These are phyloP conservation scores for Harrya chromipes DNA, from an alignment of 768 basidiomycete species.

Conservation along the genomic window DNA sequence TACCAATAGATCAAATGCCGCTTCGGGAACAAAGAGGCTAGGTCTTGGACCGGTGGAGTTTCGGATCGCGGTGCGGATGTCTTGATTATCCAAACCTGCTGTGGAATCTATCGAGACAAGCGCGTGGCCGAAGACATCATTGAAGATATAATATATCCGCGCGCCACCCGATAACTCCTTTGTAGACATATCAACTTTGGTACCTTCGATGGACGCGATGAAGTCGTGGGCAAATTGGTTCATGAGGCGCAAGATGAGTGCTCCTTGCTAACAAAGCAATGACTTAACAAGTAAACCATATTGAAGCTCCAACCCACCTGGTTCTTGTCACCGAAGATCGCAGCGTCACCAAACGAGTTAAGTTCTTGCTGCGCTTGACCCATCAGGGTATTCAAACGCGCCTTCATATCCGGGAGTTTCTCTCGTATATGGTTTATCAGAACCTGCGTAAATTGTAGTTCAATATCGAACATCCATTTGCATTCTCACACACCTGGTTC, in stretches of 20 bases:
- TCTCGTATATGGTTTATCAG: constrained; percentile 97
- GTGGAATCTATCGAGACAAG: constrained; percentile 89
- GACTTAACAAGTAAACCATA: constrained; percentile 9
- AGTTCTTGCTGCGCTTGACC: constrained; percentile 99
- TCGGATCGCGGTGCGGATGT: constrained; percentile 96
- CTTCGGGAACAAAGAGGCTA: constrained; percentile 94
- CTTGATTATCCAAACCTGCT: constrained; percentile 85
- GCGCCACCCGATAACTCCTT: constrained; percentile 98
- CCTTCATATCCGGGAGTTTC: constrained; percentile 99
- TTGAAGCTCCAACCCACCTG: constrained; percentile 42
- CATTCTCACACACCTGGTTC: constrained; percentile 65
- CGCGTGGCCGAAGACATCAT: constrained; percentile 94
- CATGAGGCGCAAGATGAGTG: constrained; percentile 92
- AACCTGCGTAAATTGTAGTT: constrained; percentile 51
- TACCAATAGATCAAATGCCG: constrained; percentile 94
- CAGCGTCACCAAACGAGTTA: constrained; percentile 92
- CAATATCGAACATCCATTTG: not conserved
- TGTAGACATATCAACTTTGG: constrained; percentile 92
- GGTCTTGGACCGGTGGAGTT: constrained; percentile 98
- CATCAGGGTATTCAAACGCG: constrained; percentile 95
- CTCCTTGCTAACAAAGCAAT: constrained; percentile 59
- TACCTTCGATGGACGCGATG: constrained; percentile 95
- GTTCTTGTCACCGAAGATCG: constrained; percentile 88
- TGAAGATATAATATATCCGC: constrained; percentile 99
- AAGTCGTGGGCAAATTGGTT: constrained; percentile 98